Conservation (phyloP, 108 stramenopile species). For the Nannochloropsis granulata region DNA sequence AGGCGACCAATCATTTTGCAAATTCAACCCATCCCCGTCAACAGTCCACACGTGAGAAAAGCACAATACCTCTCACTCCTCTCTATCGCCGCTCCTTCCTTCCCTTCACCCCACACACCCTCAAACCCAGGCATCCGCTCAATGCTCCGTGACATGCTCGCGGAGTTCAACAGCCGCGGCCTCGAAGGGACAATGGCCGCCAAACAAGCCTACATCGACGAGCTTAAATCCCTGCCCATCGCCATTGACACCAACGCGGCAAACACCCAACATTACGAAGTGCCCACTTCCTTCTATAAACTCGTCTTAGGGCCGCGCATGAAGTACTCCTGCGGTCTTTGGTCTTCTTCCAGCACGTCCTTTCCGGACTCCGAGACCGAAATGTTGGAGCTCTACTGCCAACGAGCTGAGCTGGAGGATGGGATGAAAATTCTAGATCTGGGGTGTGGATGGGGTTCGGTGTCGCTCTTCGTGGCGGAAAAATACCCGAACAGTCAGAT, state of each 20-base stretch:
- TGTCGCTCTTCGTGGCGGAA: constrained; percentile 53
- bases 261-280: constrained; percentile 95
- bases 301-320: constrained; percentile 58
- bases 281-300: constrained; percentile 74
- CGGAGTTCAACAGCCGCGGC: neutral
- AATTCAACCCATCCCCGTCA: too few species aligned
- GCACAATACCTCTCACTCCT: too few species aligned
- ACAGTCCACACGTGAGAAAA: too few species aligned
- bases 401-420: constrained; percentile 62
- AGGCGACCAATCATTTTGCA: too few species aligned
- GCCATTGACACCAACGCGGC: constrained; percentile 57
- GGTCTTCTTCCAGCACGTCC: constrained; percentile 41
- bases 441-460: constrained; percentile 88
- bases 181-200: neutral
- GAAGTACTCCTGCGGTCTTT: constrained; percentile 76
- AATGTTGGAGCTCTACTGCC: constrained; percentile 68
- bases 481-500: constrained; percentile 38
- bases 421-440: constrained; percentile 61
- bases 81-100: too few species aligned
- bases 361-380: constrained; percentile 60
- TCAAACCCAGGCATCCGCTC: neutral
- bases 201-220: constrained; percentile 30
- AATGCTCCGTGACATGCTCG: neutral
- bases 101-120: too few species aligned
- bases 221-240: constrained; percentile 46